Base-by-base conservation (phyloP, 2,329 filamentous ascomycete genomes). In the Fusarium setosum region DNA sequence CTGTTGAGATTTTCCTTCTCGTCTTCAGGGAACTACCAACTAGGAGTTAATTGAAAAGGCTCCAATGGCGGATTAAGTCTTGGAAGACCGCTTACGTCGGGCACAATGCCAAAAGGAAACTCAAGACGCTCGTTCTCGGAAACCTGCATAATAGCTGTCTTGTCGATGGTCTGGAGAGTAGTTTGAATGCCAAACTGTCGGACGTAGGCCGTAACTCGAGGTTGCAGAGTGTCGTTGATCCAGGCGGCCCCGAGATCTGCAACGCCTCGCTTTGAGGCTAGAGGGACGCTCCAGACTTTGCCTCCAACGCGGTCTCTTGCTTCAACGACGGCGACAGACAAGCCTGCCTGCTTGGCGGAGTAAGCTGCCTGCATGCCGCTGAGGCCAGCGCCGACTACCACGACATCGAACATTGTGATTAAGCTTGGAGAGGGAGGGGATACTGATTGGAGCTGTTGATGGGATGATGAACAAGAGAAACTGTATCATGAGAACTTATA, bases 151-250 rank as follows among this genome's bases (percentile, higher is more conserved):
- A 84, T 74, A 10, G 75, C 77, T 4, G 79, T 75, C 1, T 85
- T 84, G 15, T 47, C 56, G n/a, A 79, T 81, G 31, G 83, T 83
- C 67, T 88, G 85, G 67, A 79, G 76, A 1, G 61, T 75, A 1
- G 83, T 60, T 23, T 61, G 35, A 11, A 82, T 66, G 0, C 78
- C 77, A 48, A 81, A 83, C 35, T 72, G 63, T 44, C 77, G 65
- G 0, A 78, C 78, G 8, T 85, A 70, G 0, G 70, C 75, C 63
- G 73, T 81, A 47, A 88, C 80, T 4, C 75, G 74, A 23, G 67
- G 74, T 62, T 89, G 86, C 49, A 81, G 85, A 1, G 76, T 81
- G 51, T 88, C 83, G 62, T 89, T 89, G 63, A 88, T 83, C 87
- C 86, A 89, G 0, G 84, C 85, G 0, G 85, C 87, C 4, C 86